These are phyloP conservation scores for Cercospora sesami DNA, from an alignment of 2,329 filamentous ascomycete species.

Conservation along the genomic window DNA sequence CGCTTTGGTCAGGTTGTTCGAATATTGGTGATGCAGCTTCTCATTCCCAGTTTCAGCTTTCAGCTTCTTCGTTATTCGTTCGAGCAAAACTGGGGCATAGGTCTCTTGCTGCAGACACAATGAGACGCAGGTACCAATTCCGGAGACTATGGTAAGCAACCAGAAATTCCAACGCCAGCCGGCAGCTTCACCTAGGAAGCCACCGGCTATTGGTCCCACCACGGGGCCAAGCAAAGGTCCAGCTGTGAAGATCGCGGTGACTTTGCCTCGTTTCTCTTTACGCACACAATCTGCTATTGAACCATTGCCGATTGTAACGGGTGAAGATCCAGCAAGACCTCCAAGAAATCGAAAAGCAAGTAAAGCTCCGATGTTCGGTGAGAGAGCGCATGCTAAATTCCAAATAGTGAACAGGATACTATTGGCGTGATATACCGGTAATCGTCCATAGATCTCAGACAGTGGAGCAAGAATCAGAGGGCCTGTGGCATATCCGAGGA, in stretches of 20 bases:
- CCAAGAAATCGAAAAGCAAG: constrained; percentile 28
- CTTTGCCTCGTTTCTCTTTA: constrained; percentile 18
- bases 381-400: constrained; percentile 35
- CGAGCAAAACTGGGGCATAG: constrained; percentile 50
- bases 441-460: constrained; percentile 37
- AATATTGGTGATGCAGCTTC: constrained; percentile 42
- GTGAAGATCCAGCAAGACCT: constrained; percentile 5
- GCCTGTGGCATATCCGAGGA: constrained; percentile 54
- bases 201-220: constrained; percentile 52
- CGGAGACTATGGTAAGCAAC: constrained; percentile 60
- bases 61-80: constrained; percentile 46
- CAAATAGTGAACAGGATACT: constrained; percentile 36
- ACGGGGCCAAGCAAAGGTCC: constrained; percentile 39
- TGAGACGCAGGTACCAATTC: constrained; percentile 34
- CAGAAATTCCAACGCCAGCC: constrained; percentile 66
- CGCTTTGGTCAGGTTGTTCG: constrained; percentile 40
- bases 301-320: constrained; percentile 14
- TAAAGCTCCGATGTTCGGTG: constrained; percentile 30
- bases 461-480: constrained; percentile 46
- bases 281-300: constrained; percentile 17
- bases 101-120: constrained; percentile 48
- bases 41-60: constrained; percentile 51
- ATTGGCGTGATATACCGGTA: constrained; percentile 32
- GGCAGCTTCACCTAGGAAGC: constrained; percentile 49
- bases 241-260: constrained; percentile 22